Evolutionary conservation across 2,329 filamentous ascomycete species (phyloP).

Genomic region (Cladosporium sp.): DNA sequence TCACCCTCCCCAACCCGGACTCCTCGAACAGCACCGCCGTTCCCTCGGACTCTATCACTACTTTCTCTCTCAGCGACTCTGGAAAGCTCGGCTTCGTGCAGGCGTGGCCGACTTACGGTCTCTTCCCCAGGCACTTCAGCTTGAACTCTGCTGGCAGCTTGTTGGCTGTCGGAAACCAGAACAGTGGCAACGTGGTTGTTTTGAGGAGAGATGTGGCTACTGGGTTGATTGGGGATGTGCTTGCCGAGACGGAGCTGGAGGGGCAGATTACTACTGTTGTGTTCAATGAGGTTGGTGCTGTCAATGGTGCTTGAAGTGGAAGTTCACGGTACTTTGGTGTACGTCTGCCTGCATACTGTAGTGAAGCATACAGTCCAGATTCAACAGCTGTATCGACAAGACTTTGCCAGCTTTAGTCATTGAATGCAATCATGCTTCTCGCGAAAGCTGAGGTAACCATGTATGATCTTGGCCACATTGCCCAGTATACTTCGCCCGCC

Average conservation of each 20-base stretch:
- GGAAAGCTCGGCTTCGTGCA: constrained; percentile 60
- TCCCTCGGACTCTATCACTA: constrained; percentile 62
- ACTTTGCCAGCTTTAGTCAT: too few species aligned
- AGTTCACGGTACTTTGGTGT: too few species aligned
- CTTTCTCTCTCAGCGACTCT: constrained; percentile 60
- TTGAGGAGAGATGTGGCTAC: constrained; percentile 61
- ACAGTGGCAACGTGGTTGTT: constrained; percentile 61
- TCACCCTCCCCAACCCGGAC: constrained; percentile 50
- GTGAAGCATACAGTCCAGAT: too few species aligned
- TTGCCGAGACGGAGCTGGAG: constrained; percentile 31
- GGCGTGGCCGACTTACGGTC: constrained; percentile 64
- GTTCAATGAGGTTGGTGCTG: constrained; percentile 24
- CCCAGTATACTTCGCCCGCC: too few species aligned
- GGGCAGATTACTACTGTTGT: constrained; percentile 42
- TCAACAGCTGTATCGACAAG: too few species aligned
- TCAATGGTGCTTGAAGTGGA: constrained; percentile 3
- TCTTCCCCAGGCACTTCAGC: constrained; percentile 67
- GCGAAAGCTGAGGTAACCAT: too few species aligned
- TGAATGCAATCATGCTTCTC: too few species aligned
- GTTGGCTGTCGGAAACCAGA: constrained; percentile 67
- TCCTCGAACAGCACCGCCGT: constrained; percentile 40
- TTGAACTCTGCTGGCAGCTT: constrained; percentile 65
- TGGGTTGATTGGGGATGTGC: constrained; percentile 46
- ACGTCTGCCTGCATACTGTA: too few species aligned
- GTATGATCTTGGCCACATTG: too few species aligned